Percentiles rank a stretch among this genome's conserved stretches.
phyloP scores from a whole-genome alignment of 2,329 filamentous ascomycete genomes.

The Calonectria pseudoreteaudii region DNA sequence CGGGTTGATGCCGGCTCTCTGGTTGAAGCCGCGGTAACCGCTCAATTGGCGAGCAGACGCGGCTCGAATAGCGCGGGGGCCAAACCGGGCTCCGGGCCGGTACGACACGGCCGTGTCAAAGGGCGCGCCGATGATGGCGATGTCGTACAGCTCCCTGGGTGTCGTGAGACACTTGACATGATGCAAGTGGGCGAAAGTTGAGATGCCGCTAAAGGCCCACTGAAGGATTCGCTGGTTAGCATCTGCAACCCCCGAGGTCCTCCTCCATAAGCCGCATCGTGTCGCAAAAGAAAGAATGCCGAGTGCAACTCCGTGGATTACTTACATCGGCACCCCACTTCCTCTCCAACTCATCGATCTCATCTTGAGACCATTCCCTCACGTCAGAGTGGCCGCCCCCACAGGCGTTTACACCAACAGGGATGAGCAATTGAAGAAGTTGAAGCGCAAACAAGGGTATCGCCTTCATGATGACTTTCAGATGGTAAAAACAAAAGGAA shows the following conservation, averaged over 20 bases:
- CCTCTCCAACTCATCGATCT: neutral
- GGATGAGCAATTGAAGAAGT: neutral
- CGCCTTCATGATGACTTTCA: neutral
- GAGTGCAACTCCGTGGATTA: neutral
- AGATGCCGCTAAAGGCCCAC: conserved; percentile 72
- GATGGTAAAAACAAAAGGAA: neutral
- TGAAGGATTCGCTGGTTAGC: neutral
- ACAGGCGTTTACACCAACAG: neutral
- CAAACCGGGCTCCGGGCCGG: conserved; percentile 74
- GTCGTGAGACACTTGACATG: conserved; percentile 74
- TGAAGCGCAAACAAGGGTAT: neutral
- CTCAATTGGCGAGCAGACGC: conserved; percentile 81
- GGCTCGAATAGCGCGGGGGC: conserved; percentile 83
- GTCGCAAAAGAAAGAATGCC: neutral
- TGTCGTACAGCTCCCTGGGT: conserved; percentile 70
- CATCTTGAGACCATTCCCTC: conserved; percentile 6
- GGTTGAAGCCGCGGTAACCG: conserved; percentile 76
- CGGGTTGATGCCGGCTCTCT: conserved; percentile 80
- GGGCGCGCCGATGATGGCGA: conserved; percentile 74
- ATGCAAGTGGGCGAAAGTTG: conserved; percentile 75
- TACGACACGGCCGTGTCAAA: conserved; percentile 74
- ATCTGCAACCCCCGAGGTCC: neutral
- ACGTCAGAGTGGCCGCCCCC: neutral
- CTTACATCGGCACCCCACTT: conserved; percentile 13
- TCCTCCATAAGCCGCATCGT: neutral